These are phyloP conservation scores for Linnemannia elongata DNA, from an alignment of 192 early-diverging fungal genomes.

Conservation along the genomic window DNA sequence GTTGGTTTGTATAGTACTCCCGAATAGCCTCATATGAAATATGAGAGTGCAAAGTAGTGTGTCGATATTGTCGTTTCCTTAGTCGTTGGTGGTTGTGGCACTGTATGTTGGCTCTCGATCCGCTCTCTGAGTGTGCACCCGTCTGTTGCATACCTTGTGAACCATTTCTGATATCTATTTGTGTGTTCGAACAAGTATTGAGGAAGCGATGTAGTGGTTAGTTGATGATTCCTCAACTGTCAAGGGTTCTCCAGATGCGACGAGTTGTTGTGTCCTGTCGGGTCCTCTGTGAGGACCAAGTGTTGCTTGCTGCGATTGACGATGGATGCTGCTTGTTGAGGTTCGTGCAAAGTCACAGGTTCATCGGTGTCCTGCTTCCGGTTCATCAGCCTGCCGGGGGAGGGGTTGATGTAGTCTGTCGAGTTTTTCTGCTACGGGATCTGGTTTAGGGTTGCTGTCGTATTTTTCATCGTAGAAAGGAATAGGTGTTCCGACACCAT, in stretches of 20 bases:
- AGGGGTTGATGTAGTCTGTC: neutral
- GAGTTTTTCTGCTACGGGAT: neutral
- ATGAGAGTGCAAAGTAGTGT: neutral
- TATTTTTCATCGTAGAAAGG: neutral
- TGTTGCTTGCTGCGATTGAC: neutral
- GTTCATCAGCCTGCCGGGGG: neutral
- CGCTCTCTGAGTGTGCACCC: neutral
- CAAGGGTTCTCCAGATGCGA: neutral
- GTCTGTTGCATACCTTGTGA: constrained; percentile 51
- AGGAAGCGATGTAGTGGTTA: neutral
- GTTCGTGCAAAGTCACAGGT: neutral
- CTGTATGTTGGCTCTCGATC: neutral
- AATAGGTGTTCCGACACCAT: neutral
- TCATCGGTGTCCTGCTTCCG: neutral
- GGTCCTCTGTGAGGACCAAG: neutral
- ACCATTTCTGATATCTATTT: constrained; percentile 59
- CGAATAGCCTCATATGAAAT: neutral
- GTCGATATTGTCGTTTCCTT: neutral
- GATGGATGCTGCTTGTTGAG: neutral
- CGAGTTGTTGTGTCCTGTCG: neutral
- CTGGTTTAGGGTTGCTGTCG: neutral
- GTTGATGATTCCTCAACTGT: constrained; percentile 11
- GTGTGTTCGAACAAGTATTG: neutral
- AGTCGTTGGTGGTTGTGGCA: no score
- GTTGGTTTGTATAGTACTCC: neutral